phyloP scores from a whole-genome alignment of 176 grass and related monocot genomes.

The Ampelocalamus luodianensis region DNA sequence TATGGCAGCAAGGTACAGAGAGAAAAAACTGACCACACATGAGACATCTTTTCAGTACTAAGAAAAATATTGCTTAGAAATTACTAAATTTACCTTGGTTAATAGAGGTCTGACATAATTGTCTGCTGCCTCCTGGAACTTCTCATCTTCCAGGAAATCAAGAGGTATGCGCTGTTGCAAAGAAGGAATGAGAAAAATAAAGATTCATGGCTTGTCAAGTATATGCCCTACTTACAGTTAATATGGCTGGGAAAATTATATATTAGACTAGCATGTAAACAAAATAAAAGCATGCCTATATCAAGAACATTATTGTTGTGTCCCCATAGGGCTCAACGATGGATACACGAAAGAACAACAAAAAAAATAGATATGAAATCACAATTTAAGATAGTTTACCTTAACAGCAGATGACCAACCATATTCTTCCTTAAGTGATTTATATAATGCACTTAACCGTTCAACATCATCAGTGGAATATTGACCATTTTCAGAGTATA shows the following conservation, averaged over 20 bases:
- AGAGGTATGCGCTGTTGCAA: slow-evolving; percentile 90
- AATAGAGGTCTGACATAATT: slow-evolving; percentile 89
- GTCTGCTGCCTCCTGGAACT: slow-evolving; percentile 86
- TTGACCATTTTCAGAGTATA: slow-evolving; percentile 86
- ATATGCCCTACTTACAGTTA: slow-evolving; percentile 17
- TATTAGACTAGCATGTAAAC: neutral
- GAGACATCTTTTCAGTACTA: neutral
- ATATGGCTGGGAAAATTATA: neutral
- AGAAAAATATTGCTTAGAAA: slow-evolving; percentile 1
- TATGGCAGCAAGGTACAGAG: neutral
- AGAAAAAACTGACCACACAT: neutral
- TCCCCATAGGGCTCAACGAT: slow-evolving; percentile 5
- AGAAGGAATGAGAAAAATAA: slow-evolving; percentile 30
- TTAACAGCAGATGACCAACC: slow-evolving; percentile 94
- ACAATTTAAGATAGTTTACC: slow-evolving; percentile 53
- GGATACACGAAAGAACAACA: slow-evolving; percentile 26
- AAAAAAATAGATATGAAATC: slow-evolving; percentile 16
- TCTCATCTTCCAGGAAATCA: slow-evolving; percentile 89
- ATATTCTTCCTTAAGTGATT: slow-evolving; percentile 85
- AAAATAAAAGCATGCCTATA: slow-evolving; percentile 5
- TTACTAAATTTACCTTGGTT: slow-evolving; percentile 72
- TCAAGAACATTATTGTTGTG: neutral
- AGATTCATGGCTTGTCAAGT: neutral
- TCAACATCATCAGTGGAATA: slow-evolving; percentile 79
- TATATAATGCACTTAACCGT: slow-evolving; percentile 68